A percentile compares a stretch with the other conserved stretches of the same genome.
Conservation (phyloP, 306 rosid genomes). For the Rosa persica region DNA sequence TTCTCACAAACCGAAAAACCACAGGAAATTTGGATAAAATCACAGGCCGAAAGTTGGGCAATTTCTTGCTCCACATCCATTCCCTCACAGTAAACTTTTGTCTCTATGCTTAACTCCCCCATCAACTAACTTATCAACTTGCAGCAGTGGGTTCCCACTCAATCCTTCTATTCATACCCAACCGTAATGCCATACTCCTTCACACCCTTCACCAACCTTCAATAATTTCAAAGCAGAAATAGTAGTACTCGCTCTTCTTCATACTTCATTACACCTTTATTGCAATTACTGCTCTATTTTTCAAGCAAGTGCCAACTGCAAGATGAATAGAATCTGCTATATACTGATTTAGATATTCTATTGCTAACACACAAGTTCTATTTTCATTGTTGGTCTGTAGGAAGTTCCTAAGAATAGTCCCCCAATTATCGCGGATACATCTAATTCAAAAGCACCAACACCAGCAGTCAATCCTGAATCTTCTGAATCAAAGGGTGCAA, state of each 20-base stretch:
- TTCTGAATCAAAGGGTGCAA: too few relatives aligned
- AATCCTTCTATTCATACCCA: slow-evolving; percentile 45
- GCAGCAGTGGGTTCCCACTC: slow-evolving; percentile 36
- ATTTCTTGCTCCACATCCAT: slow-evolving; percentile 12
- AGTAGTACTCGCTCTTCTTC: slow-evolving; percentile 17
- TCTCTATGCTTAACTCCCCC: slow-evolving; percentile 33
- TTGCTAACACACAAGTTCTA: too few relatives aligned
- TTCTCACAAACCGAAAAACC: neutral
- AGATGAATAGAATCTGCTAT: too few relatives aligned
- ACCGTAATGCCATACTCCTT: slow-evolving; percentile 29
- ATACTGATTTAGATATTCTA: too few relatives aligned
- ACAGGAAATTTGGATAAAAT: slow-evolving; percentile 7
- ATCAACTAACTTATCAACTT: slow-evolving; percentile 37
- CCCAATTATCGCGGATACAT: too few relatives aligned
- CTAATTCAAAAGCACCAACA: too few relatives aligned
- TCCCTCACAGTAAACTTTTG: slow-evolving; percentile 31
- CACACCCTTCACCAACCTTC: slow-evolving; percentile 9
- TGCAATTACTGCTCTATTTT: too few relatives aligned
- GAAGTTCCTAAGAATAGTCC: too few relatives aligned
- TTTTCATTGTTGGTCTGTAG: too few relatives aligned
- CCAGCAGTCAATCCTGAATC: too few relatives aligned
- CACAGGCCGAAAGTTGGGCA: slow-evolving; percentile 12
- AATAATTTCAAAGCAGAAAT: neutral
- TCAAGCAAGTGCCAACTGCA: too few relatives aligned
- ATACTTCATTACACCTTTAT: too few relatives aligned